Evolutionary conservation across 1,284 basidiomycete genomes (phyloP), one percentile per base, ranked within the genome.

Genomic region (Ustilago nuda): DNA sequence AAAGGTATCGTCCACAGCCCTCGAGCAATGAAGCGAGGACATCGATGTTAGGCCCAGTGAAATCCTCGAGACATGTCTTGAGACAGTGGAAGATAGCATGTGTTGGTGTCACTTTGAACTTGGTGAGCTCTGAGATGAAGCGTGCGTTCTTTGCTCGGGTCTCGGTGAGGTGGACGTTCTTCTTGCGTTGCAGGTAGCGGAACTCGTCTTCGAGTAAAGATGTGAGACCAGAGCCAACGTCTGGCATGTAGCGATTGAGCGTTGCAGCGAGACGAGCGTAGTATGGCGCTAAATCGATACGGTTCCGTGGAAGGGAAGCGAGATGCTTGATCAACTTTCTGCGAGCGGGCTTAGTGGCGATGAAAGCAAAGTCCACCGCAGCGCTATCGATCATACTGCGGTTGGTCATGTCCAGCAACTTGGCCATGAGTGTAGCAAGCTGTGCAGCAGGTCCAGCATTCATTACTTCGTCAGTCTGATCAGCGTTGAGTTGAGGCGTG

Each of bases 41-140:
- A 82, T 99, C 97, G 48, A 99, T 90, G 83, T 98, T 98, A 36
- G 91, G 91, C 0, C 92, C 92, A 5, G 92, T 92, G 83, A 99
- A 95, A 85, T 98, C 95, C 83, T 98, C 96, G 79, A 99, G 87
- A 86, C 94, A 97, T 53, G 96, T 93, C 90, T 98, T 98, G 88
- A 97, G 92, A 75, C 94, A 93, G 85, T 99, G 95, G 56, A 99
- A 88, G 80, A 98, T 95, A 64, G 95, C 89, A 85, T 98, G 94
- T 0, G 92, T 88, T 9, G 94, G 95, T 8, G 97, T 93, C n/a
- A 99, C 91, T 51, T 90, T 89, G 87, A 99, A 99, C 87, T 99
- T 99, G 36, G 95, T 95, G 80, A 99, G 88, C 85, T 94, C 97
- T 3, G 93, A 93, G 61, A 96, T 87, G 88, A 93, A 99, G 15